phyloP scores from a whole-genome alignment of 73 alveolate genomes.

The Paraurostyla sp. region DNA sequence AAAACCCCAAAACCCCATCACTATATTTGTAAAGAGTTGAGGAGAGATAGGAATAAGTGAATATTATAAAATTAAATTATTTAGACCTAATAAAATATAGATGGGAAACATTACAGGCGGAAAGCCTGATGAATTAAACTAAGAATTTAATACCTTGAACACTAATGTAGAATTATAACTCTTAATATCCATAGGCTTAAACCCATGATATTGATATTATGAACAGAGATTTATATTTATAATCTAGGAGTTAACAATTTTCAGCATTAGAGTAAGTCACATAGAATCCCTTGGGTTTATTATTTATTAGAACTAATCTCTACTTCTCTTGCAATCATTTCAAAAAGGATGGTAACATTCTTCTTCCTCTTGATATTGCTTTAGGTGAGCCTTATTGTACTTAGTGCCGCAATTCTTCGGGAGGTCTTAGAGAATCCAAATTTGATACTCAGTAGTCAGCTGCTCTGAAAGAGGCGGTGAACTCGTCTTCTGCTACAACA shows the following conservation, averaged over 20 bases:
- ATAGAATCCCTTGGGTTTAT: not conserved
- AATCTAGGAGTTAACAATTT: not conserved
- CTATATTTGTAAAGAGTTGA: no score
- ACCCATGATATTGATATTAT: not conserved
- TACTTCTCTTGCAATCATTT: constrained; percentile 42
- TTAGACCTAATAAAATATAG: no score
- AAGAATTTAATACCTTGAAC: no score
- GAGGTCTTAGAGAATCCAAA: constrained; percentile 22
- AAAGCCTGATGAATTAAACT: no score
- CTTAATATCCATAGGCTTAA: no score
- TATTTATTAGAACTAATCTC: constrained; percentile 13
- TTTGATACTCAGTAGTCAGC: not conserved
- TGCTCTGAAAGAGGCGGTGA: constrained; percentile 14
- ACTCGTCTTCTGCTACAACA: not conserved
- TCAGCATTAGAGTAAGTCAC: constrained; percentile 49
- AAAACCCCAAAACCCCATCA: no score
- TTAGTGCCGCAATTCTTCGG: constrained; percentile 6
- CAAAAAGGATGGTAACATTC: constrained; percentile 15
- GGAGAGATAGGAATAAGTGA: no score
- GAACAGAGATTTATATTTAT: not conserved
- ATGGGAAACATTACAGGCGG: no score
- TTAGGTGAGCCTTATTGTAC: constrained; percentile 35
- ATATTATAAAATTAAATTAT: no score
- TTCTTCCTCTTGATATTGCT: not conserved
- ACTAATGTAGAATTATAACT: no score